Percentiles rank a stretch among this genome's conserved stretches.
Conservation (phyloP, 805 yeast species). For the Candida montana region DNA sequence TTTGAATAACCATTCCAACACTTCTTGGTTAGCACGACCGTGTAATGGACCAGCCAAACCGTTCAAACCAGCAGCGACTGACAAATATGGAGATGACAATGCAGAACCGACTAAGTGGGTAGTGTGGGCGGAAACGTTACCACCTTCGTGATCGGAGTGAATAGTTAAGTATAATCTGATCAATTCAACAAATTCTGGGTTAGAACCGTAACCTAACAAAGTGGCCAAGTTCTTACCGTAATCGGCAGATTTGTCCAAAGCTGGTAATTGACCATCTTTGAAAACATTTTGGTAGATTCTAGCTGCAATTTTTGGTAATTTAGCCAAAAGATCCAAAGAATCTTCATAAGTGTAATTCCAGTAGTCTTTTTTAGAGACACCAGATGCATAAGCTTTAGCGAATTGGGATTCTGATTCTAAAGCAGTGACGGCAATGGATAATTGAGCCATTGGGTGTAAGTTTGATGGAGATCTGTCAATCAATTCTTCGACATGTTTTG, state of each 20-base stretch:
- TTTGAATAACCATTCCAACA: constrained; percentile 71
- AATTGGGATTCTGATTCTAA: constrained; percentile 78
- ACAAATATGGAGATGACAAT: constrained; percentile 69
- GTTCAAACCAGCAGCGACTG: constrained; percentile 76
- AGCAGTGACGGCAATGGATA: constrained; percentile 77
- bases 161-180: constrained; percentile 77
- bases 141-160: constrained; percentile 89
- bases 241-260: constrained; percentile 49
- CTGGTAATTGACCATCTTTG: constrained; percentile 68
- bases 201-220: constrained; percentile 50
- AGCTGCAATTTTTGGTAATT: constrained; percentile 76
- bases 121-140: constrained; percentile 83
- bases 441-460: constrained; percentile 88
- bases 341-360: constrained; percentile 84
- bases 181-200: constrained; percentile 68
- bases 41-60: constrained; percentile 87
- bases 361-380: constrained; percentile 77
- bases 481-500: constrained; percentile 69
- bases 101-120: constrained; percentile 85
- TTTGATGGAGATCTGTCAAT: constrained; percentile 69
- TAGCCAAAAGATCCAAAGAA: constrained; percentile 73
- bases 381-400: constrained; percentile 79
- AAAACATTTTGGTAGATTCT: constrained; percentile 80
- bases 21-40: constrained; percentile 88
- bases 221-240: constrained; percentile 63